Base-by-base conservation (phyloP, 2,329 filamentous ascomycete genomes). In the Diplocarpon mali region DNA sequence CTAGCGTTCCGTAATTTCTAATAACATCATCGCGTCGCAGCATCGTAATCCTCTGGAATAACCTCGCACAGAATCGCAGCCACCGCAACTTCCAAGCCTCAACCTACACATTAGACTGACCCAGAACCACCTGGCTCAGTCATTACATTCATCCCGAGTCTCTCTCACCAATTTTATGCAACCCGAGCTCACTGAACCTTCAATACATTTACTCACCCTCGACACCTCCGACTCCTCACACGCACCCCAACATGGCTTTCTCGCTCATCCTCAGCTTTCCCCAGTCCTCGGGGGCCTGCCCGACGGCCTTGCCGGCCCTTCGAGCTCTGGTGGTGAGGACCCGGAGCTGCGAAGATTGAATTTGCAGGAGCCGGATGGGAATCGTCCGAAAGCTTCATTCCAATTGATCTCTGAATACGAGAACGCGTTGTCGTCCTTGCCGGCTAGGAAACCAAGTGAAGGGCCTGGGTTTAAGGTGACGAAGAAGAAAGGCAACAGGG, bases 351-450 rank as follows among this genome's bases (percentile, higher is more conserved):
- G 65, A 58, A 62, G 73, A 69, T 55, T 80, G 75, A 79, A 64
- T 49, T 48, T 66, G 42, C 52, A 46, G 36, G 59, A 61, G 35
- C 55, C 49, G 38, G 52, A 57, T 27, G 48, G 53, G 36, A 42
- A 54, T 52, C 45, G 61, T 51, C 40, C 60, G 47, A 47, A 55
- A 58, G 45, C 58, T 50, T 47, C 52, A 45, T 49, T 54, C 53
- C 54, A 78, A 53, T 68, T 74, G 38, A 72, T 81, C 42, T 66
- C 67, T 30, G 75, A 78, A 45, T 78, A 81, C 59, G 78, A 82
- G 57, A 77, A 73, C 61, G 76, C 76, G 28, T 60, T 73, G 52
- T 69, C 67, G 13, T 67, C 68, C 13, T 65, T 62, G 10, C 65
- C 67, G 12, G 65, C 69, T 3, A 68, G 65, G 57, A 70, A 52